Evolutionary conservation across 1,139 yeast genomes (phyloP), one percentile per base, ranked within the genome.

Genomic region (Saccharomycopsis hybrid): DNA sequence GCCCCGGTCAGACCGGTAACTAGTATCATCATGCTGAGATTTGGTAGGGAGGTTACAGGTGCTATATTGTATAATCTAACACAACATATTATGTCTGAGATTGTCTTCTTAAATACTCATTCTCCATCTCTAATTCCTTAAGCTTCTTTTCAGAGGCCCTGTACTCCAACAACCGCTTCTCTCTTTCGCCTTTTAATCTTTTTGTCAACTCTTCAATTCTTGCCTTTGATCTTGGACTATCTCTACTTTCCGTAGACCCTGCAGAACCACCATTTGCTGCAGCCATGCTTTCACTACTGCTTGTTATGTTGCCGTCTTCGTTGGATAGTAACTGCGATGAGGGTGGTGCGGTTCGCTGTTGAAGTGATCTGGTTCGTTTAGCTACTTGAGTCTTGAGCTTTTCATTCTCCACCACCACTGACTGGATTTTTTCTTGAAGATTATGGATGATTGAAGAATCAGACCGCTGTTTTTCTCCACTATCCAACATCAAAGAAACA

Each of bases 121-220:
- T 49, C 28, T 83, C 89, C 36, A 60, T 56, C 55, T 82, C 88
- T 40, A 84, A 61, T 52, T 77, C 80, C 36, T 63, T 62, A 9
- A 82, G 69, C 43, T 84, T 65, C 44, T 68, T 65, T 47, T 72
- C 70, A 1, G 85, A 77, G 49, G 82, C 80, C 44, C 73, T 72
- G 53, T 73, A 65, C 59, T 83, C 88, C 52, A 79, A 69, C 27
- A 76, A 76, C 38, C 90, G 65, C 25, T 85, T 77, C 61, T 84
- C 94, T 56, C 89, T 68, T 58, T 85, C 90, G 1, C 81, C 71
- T 58, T 81, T 79, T 83, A 87, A 81, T 57, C 83, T 70, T 53
- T 71, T 76, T 43, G 78, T 76, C 42, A 85, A 61, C 56, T 81
- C 89, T 40, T 78, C 82, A 32, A 82, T 69, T 52, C 88, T 68